Conservation (phyloP, 345 rosid species). For the Eucalyptus rudis region DNA sequence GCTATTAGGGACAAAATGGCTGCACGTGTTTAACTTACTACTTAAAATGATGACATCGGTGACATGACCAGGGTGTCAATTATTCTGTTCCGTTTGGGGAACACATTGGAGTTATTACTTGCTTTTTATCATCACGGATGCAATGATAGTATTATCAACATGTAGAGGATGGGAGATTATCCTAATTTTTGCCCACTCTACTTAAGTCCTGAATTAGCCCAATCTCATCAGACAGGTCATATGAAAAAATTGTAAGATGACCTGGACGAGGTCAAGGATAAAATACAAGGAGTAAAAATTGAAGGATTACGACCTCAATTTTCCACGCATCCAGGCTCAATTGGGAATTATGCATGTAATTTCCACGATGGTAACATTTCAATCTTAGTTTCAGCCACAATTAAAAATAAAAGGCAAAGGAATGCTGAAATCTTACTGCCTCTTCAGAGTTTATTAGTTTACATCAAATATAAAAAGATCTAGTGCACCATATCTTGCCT, state of each 20-base stretch:
- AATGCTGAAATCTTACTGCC: not conserved
- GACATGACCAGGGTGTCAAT: not conserved
- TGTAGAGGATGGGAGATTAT: not conserved
- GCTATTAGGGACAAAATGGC: not conserved
- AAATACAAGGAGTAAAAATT: not conserved
- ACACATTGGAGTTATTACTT: not conserved
- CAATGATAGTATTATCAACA: not conserved
- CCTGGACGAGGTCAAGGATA: not conserved
- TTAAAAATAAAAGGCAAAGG: not conserved
- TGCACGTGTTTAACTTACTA: not conserved
- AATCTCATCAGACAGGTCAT: not conserved
- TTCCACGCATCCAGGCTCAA: not conserved
- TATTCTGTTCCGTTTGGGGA: not conserved
- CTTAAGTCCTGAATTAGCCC: not conserved
- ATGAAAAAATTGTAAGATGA: not conserved
- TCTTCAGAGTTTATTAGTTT: not conserved
- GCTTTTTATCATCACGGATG: not conserved
- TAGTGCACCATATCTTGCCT: not conserved
- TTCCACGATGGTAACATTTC: not conserved
- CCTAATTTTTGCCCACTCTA: not conserved
- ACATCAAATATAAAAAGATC: not conserved
- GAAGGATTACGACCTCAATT: not conserved
- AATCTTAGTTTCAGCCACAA: not conserved
- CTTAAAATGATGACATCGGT: not conserved
- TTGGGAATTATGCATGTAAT: not conserved